Base-by-base conservation (phyloP, 805 yeast species). In the Candida tibetensis region DNA sequence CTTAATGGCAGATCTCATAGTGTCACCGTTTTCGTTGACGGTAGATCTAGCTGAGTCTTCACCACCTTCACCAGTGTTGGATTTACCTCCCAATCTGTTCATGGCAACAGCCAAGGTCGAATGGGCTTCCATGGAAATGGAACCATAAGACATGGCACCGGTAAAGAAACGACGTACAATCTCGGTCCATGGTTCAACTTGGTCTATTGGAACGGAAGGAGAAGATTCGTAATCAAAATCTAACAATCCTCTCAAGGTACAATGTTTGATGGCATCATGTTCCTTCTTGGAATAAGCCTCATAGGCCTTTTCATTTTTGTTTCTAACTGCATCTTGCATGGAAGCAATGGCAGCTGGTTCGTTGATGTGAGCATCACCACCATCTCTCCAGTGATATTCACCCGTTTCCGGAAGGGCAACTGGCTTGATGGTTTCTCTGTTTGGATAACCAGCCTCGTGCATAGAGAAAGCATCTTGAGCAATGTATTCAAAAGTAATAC, bases 141-240 rank as follows among this genome's bases (percentile, higher is more conserved):
- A 91, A 58, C 99, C 99, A 58, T 93, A 91, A 2, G 97, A 90
- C 99, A 91, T 91, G 37, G 99, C 99, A 70, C 99, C 99, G n/a
- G 99, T 90, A 47, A 90, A 90, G 61, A 93, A 93, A 55, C 99
- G 79, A 54, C 96, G 82, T 23, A 90, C 99, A 62, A 91, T 91
- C 64, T 91, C 99, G 26, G 98, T 93, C 99, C 99, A 91, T 31
- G 99, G 99, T 71, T 91, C 99, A 50, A 91, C 99, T 69, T 93
- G 98, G 57, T 91, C 99, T 46, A 91, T 69, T 40, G 99, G 97
- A 37, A 91, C 93, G 4, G 90, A 76, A 3, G 71, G 73, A 0
- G 88, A 74, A 47, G 58, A 62, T 30, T 79, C 85, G 57, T 68
- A 88, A 65, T 93, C 97, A 58, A 91, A 83, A 65, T 93, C 98